Percentiles rank a stretch among this genome's conserved stretches.
phyloP scores from a whole-genome alignment of 73 alveolate species.

The Paramecium tetraurelia region DNA sequence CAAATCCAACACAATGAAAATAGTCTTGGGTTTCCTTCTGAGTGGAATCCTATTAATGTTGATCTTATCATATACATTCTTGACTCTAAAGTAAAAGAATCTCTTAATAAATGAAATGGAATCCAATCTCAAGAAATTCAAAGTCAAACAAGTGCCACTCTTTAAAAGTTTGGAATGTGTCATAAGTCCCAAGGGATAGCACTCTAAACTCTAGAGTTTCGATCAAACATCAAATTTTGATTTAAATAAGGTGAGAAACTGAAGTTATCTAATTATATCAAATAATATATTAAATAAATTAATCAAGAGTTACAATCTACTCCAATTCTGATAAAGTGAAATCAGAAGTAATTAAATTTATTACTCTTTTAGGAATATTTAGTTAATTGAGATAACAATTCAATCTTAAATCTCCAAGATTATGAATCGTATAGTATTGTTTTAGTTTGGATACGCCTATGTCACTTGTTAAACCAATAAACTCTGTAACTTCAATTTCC shows the following conservation, averaged over 20 bases:
- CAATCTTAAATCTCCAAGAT: background rate
- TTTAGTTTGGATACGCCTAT: background rate
- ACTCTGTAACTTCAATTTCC: background rate
- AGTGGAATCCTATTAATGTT: background rate
- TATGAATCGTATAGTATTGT: background rate
- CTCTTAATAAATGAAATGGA: background rate
- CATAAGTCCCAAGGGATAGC: background rate
- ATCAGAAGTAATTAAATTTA: background rate
- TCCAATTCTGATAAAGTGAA: background rate
- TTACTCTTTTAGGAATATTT: background rate
- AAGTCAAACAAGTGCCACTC: background rate
- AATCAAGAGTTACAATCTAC: background rate
- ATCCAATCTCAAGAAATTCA: background rate
- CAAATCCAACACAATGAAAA: background rate
- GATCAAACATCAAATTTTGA: conserved; percentile 8
- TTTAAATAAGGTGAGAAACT: background rate
- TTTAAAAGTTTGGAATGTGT: conserved; percentile 8
- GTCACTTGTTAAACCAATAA: background rate
- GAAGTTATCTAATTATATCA: background rate
- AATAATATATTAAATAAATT: background rate
- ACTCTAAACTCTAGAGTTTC: background rate
- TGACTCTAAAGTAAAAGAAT: background rate
- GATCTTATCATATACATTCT: background rate
- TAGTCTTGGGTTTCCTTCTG: background rate
- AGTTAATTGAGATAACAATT: background rate